Evolutionary conservation across 139 green algal genomes (phyloP), one percentile per base, ranked within the genome.

Genomic region (Parachlorella kessleri): DNA sequence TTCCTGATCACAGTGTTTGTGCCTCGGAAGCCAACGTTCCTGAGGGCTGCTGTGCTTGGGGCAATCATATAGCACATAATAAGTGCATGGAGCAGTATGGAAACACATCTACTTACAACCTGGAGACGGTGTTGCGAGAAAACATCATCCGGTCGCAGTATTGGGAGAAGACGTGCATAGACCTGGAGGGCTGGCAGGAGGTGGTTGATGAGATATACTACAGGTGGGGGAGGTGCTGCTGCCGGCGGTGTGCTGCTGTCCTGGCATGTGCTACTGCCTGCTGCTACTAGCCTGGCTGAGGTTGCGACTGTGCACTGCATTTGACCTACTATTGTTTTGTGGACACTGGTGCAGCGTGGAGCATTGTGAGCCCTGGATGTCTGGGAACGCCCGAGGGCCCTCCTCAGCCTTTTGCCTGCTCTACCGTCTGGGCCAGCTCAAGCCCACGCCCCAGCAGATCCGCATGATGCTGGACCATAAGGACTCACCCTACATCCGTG

Each of bases 291-390:
- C 32, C 26, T 32, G 7, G 14, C 65, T 41, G 10, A 28, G 5
- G 6, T 18, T 41, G 4, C 24, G 39, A 10, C 21, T 4, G 26
- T 32, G 40, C 32, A n/a, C 28, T 40, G 7, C 21, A 35, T 39
- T 28, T 10, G 40, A 28, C 9, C 42, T n/a, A 6, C 77, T 63
- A 41, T 69, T 37, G 36, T 78, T 36, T 28, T 32, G 23, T 66
- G 41, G 33, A 35, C 10, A 38, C 8, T 6, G 21, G 38, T 81
- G 93, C 35, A 88, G 83, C 4, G 94, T 98, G 18, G 79, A 90
- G 21, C 82, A 99, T 73, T 91, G 98, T 3, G 96, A 99, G 89
- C 96, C 96, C 1, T 99, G 96, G 96, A 96, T 99, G 90, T 96
- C 88, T 77, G 94, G 96, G 66, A 99, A 99, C 72, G 94, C 93